A percentile compares a stretch with the other conserved stretches of the same genome.
Evolutionary conservation across 73 alveolate genomes (phyloP).

Genomic region (Loxodes magnus): DNA sequence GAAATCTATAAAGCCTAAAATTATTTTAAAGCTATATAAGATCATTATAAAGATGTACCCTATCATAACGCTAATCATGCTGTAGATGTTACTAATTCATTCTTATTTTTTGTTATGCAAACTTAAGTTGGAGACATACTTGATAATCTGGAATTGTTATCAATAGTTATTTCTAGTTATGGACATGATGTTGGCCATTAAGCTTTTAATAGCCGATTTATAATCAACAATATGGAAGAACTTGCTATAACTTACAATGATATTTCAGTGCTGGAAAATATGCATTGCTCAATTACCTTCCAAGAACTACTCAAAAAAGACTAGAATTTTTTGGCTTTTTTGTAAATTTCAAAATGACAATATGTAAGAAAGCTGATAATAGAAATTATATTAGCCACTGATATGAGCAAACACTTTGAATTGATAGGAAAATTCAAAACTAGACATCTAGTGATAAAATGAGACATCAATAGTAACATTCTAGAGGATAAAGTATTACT

Average conservation of each 20-base stretch:
- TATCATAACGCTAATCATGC: background rate
- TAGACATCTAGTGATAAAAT: background rate
- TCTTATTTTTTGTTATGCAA: background rate
- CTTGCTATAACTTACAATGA: background rate
- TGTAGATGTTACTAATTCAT: background rate
- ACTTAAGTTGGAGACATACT: background rate
- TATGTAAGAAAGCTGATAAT: background rate
- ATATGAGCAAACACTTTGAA: background rate
- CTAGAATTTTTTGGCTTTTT: background rate
- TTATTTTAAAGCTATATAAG: background rate
- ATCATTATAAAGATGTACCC: background rate
- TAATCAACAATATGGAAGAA: background rate
- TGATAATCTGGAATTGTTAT: background rate
- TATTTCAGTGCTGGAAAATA: background rate
- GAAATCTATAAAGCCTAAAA: background rate
- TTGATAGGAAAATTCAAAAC: background rate
- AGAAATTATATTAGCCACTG: conserved; percentile 1
- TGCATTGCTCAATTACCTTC: background rate
- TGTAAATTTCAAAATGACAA: background rate
- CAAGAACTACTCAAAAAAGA: background rate
- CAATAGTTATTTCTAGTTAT: background rate
- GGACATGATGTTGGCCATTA: conserved; percentile 2
- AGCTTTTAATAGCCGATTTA: background rate
- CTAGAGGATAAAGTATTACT: background rate
- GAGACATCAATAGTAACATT: background rate